Evolutionary conservation across 768 basidiomycete genomes (phyloP).

Genomic region (Paxillus ammoniavirescens): DNA sequence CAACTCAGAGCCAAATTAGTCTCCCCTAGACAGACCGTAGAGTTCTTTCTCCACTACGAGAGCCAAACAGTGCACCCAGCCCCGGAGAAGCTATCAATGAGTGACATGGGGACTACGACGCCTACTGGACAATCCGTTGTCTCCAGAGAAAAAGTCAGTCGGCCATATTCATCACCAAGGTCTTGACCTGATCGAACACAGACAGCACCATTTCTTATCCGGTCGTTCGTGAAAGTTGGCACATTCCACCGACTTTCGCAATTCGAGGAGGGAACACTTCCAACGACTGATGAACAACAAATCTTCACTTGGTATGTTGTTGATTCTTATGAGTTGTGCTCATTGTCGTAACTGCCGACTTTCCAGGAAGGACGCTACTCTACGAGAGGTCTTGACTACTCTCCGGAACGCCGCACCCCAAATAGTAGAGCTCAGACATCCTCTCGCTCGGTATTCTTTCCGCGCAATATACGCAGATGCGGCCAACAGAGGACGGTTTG

Average conservation of each 20-base stretch:
- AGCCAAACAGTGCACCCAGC: neutral
- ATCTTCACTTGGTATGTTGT: constrained; percentile 69
- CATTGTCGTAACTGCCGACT: neutral
- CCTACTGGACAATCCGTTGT: constrained; percentile 46
- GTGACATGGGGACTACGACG: constrained; percentile 41
- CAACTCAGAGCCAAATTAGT: too few relatives aligned
- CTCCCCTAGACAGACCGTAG: too few relatives aligned
- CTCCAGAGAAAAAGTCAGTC: constrained; percentile 56
- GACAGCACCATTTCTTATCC: constrained; percentile 81
- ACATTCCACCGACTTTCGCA: constrained; percentile 69
- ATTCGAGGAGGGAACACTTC: constrained; percentile 76
- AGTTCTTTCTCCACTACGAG: too few relatives aligned
- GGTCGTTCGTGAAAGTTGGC: constrained; percentile 81
- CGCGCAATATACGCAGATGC: constrained; percentile 77
- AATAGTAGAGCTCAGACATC: constrained; percentile 72
- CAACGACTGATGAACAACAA: constrained; percentile 80
- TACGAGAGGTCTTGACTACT: constrained; percentile 75
- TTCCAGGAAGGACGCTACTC: constrained; percentile 76
- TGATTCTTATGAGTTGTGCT: neutral
- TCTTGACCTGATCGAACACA: constrained; percentile 23
- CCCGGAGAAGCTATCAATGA: constrained; percentile 13
- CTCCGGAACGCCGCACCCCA: constrained; percentile 70
- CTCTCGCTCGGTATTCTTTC: constrained; percentile 80
- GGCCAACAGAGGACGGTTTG: constrained; percentile 65
- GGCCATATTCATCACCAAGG: neutral